Percentiles rank a stretch among this genome's conserved stretches.
phyloP scores from a whole-genome alignment of 768 basidiomycete genomes.

The Astraeus odoratus region DNA sequence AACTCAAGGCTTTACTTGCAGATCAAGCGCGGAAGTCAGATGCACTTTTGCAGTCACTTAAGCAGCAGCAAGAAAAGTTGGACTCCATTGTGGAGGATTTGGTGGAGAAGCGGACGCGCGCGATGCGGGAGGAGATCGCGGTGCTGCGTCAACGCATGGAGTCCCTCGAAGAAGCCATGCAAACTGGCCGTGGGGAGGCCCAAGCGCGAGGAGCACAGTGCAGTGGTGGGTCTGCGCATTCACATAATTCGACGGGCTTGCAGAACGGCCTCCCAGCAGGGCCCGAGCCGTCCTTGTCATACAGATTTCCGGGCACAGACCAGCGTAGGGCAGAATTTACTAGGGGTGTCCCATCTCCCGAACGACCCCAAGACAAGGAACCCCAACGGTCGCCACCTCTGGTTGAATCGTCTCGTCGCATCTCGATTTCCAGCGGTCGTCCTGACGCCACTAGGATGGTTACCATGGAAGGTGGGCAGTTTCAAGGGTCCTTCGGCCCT shows the following conservation, averaged over 20 bases:
- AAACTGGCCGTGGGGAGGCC: constrained; percentile 19
- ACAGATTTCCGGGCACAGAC: constrained; percentile 42
- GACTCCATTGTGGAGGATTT: constrained; percentile 50
- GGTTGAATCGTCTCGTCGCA: constrained; percentile 40
- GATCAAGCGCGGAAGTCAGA: constrained; percentile 67
- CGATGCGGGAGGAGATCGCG: constrained; percentile 55
- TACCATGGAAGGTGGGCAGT: not conserved
- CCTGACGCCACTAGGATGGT: constrained; percentile 35
- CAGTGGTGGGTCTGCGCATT: constrained; percentile 9
- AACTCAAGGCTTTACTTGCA: constrained; percentile 69
- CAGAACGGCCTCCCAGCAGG: constrained; percentile 32
- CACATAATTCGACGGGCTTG: constrained; percentile 21
- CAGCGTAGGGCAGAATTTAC: constrained; percentile 28
- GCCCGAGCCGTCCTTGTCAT: constrained; percentile 31
- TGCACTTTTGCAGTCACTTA: constrained; percentile 42
- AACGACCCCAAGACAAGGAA: constrained; percentile 33
- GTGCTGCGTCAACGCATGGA: constrained; percentile 58
- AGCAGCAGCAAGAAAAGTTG: constrained; percentile 58
- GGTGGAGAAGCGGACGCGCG: constrained; percentile 54
- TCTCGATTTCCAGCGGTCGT: constrained; percentile 44
- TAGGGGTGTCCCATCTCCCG: constrained; percentile 36
- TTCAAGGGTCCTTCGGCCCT: constrained; percentile 11
- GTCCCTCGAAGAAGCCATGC: constrained; percentile 53
- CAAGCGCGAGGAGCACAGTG: constrained; percentile 11
- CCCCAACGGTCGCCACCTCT: constrained; percentile 36